Percentiles rank a stretch among this genome's conserved stretches.
phyloP scores from a whole-genome alignment of 2,329 filamentous ascomycete species.

The Phialophora macrospora region DNA sequence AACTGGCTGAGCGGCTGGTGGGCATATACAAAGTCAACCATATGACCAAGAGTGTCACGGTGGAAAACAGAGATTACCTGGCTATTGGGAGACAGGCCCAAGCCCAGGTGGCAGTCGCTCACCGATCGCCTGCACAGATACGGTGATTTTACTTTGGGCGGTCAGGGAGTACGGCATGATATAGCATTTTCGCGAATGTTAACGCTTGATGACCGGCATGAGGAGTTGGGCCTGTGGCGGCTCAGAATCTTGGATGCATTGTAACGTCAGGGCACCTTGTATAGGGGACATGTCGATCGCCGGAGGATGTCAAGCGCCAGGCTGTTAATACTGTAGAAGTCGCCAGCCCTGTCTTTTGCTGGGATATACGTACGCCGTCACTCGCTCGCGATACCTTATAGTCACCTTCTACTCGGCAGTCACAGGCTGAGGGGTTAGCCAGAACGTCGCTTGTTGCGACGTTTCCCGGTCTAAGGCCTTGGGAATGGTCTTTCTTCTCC shows the following conservation, averaged over 20 bases:
- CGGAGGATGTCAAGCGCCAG: not conserved
- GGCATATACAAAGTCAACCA: constrained; percentile 99
- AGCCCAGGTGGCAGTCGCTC: not conserved
- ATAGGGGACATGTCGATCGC: not conserved
- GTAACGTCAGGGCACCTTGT: not conserved
- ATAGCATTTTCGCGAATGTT: not conserved
- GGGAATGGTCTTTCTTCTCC: no score
- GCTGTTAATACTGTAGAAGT: not conserved
- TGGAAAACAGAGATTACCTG: constrained; percentile 77
- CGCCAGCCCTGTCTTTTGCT: no score
- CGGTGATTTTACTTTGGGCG: not conserved
- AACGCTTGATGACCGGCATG: constrained; percentile 6
- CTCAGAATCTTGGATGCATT: not conserved
- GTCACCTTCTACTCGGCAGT: not conserved
- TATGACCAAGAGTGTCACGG: constrained; percentile 92
- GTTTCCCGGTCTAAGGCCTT: no score
- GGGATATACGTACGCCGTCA: no score
- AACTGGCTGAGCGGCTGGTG: constrained; percentile 90
- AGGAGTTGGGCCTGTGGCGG: not conserved
- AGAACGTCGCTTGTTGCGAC: no score
- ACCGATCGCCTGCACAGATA: constrained; percentile 7
- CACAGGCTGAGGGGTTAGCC: no score
- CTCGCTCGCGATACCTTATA: no score
- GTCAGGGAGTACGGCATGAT: not conserved
- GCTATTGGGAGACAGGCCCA: constrained; percentile 22